Conservation (phyloP, 768 basidiomycete species). For the Mycena olivaceomarginata region DNA sequence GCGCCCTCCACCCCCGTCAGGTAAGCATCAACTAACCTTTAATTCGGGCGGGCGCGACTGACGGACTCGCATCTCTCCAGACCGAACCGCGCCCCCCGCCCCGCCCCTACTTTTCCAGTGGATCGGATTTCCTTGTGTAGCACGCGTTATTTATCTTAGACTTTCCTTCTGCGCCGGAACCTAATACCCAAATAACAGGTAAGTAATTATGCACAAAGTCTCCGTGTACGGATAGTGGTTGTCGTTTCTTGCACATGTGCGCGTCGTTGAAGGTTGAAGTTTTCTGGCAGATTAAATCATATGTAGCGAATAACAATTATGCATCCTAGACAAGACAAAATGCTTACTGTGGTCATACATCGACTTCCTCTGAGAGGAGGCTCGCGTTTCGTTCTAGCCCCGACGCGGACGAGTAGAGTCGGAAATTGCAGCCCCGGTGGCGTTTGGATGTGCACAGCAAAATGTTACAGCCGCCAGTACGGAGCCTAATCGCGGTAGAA, state of each 20-base stretch:
- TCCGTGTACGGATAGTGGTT: conserved; percentile 27
- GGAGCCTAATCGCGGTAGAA: conserved; percentile 7
- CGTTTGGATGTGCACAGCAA: conserved; percentile 33
- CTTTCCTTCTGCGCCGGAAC: conserved; percentile 10
- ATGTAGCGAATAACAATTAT: conserved; percentile 26
- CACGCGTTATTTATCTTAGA: conserved; percentile 12
- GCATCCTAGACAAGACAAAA: neutral
- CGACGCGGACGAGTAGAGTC: neutral
- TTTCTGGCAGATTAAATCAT: conserved; percentile 20
- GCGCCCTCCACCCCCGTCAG: conserved; percentile 28
- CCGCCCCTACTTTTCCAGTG: conserved; percentile 23
- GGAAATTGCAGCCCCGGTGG: conserved; percentile 33
- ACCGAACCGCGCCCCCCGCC: neutral
- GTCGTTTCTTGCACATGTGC: conserved; percentile 9
- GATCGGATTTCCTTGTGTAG: conserved; percentile 20
- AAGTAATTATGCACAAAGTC: conserved; percentile 27
- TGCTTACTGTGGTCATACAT: neutral
- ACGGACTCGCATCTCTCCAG: conserved; percentile 1
- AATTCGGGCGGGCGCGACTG: neutral
- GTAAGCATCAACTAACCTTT: conserved; percentile 7
- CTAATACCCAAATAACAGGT: conserved; percentile 33
- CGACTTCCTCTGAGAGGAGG: neutral
- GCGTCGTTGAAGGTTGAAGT: neutral
- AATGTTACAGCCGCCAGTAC: conserved; percentile 10
- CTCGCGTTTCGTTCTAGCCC: neutral